These are phyloP conservation scores for Pneumocystis sp. DNA, from an alignment of 1,139 yeast genomes.

Conservation along the genomic window DNA sequence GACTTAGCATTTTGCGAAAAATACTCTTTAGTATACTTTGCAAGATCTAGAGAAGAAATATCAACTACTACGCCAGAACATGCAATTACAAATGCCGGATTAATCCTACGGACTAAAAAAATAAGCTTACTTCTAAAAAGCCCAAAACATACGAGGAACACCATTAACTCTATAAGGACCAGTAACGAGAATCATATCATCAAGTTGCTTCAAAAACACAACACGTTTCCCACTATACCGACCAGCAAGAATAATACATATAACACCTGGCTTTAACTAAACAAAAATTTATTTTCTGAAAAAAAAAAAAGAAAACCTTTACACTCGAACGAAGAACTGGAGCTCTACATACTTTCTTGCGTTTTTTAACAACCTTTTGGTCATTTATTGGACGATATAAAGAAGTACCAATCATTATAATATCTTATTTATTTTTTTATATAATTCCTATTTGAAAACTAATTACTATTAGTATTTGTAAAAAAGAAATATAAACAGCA, in stretches of 20 bases:
- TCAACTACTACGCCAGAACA: slow-evolving; percentile 86
- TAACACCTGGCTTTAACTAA: slow-evolving; percentile 77
- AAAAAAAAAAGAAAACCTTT: neutral
- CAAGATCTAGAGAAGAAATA: slow-evolving; percentile 57
- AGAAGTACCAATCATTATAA: neutral
- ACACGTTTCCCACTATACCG: slow-evolving; percentile 99
- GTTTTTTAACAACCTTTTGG: neutral
- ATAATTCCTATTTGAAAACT: neutral
- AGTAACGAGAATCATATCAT: slow-evolving; percentile 93
- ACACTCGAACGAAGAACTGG: neutral
- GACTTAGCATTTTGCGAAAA: slow-evolving; percentile 78
- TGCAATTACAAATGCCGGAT: slow-evolving; percentile 97
- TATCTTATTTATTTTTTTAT: neutral
- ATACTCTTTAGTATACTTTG: slow-evolving; percentile 91
- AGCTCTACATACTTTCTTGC: neutral
- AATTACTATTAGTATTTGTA: neutral
- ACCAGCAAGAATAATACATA: slow-evolving; percentile 95
- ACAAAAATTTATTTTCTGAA: neutral
- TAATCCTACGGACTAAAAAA: slow-evolving; percentile 60
- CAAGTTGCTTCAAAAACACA: slow-evolving; percentile 92
- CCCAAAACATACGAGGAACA: slow-evolving; percentile 48
- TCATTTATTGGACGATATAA: neutral
- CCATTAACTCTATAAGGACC: slow-evolving; percentile 99
- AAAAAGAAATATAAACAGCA: neutral
- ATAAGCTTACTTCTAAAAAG: neutral